Conservation (phyloP, 495 filamentous ascomycete genomes). For the Xylaria nigripes region DNA sequence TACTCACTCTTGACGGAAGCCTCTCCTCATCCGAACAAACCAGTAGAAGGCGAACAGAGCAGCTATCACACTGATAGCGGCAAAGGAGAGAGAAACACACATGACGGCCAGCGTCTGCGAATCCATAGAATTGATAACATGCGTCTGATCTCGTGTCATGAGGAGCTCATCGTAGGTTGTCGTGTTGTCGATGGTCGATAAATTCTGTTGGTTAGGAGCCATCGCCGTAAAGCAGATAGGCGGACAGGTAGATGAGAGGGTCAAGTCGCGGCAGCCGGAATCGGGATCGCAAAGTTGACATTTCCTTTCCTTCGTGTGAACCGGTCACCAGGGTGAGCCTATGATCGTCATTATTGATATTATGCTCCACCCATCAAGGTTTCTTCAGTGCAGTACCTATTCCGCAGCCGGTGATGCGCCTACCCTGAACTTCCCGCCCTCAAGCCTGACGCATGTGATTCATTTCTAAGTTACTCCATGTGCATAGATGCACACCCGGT, state of each 20-base stretch:
- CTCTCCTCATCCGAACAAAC: slow-evolving; percentile 65
- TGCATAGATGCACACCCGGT: neutral
- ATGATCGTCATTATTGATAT: neutral
- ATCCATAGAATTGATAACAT: neutral
- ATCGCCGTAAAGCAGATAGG: neutral
- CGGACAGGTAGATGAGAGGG: neutral
- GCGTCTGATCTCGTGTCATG: neutral
- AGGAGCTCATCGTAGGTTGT: neutral
- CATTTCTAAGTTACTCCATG: neutral
- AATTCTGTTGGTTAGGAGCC: neutral
- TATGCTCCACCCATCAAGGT: neutral
- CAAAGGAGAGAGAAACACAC: slow-evolving; percentile 24
- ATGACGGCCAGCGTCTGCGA: slow-evolving; percentile 16
- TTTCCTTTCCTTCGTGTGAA: neutral
- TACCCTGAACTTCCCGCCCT: neutral
- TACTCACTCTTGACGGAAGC: slow-evolving; percentile 66
- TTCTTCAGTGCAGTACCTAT: neutral
- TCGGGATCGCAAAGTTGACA: neutral
- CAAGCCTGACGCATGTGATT: neutral
- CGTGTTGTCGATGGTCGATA: neutral
- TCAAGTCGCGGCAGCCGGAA: neutral
- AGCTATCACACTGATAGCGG: slow-evolving; percentile 45
- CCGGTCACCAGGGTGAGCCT: neutral
- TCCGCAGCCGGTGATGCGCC: neutral
- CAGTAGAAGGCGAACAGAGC: slow-evolving; percentile 53